A percentile compares a stretch with the other conserved stretches of the same genome.
Conservation (phyloP, 228 moss, liverwort and hornwort genomes). For the Sphagnum fallax region DNA sequence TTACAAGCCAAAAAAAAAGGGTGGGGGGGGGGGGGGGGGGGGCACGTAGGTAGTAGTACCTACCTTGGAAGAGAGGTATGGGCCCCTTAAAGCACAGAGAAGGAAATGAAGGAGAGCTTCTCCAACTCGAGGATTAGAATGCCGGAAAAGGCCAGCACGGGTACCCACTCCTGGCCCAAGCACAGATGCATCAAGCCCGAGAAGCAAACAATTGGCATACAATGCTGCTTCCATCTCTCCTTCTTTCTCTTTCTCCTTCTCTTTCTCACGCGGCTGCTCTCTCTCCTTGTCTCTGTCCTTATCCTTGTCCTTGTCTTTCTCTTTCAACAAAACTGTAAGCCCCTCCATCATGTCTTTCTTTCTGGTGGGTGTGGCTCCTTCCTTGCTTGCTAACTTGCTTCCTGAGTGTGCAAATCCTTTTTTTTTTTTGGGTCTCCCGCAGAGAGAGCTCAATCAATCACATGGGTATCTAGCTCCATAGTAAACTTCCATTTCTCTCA, state of each 20-base stretch:
- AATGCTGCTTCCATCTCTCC: conserved; percentile 90
- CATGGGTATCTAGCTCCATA: no score
- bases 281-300: conserved; percentile 51
- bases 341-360: conserved; percentile 50
- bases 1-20: no score
- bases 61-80: conserved; percentile 80
- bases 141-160: conserved; percentile 82
- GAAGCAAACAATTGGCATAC: conserved; percentile 88
- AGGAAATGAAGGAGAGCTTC: conserved; percentile 96
- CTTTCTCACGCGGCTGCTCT: conserved; percentile 58
- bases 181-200: conserved; percentile 79
- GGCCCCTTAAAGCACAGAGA: conserved; percentile 78
- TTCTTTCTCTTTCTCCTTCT: conserved; percentile 81
- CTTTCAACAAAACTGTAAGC: conserved; percentile 46
- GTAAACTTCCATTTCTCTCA: no score
- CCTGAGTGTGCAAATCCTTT: no score
- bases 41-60: no score
- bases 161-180: conserved; percentile 73
- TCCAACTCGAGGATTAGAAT: conserved; percentile 94
- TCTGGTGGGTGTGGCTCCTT: no score
- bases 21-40: no score
- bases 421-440: no score
- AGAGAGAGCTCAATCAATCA: no score
- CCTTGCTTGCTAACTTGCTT: no score
- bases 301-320: conserved; percentile 79